phyloP scores from a whole-genome alignment of 805 yeast species.

The Vanderwaltozyma verrucispora region DNA sequence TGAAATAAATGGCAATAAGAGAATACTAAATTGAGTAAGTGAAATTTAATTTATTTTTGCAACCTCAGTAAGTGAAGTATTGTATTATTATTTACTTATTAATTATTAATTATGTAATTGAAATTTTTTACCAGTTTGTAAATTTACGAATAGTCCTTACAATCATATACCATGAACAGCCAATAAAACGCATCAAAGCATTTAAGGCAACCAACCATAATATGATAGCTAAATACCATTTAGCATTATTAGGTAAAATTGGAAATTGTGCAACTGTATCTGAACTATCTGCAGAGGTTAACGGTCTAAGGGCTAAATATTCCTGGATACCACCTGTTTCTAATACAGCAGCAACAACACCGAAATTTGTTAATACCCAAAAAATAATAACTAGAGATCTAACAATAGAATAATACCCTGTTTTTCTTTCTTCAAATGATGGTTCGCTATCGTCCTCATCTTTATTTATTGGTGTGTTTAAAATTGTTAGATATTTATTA shows the following conservation, averaged over 20 bases:
- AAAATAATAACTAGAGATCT: slow-evolving; percentile 80
- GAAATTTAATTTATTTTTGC: too few species aligned
- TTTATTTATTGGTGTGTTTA: slow-evolving; percentile 36
- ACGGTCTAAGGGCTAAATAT: slow-evolving; percentile 18
- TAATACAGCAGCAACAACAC: slow-evolving; percentile 71
- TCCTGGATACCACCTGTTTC: slow-evolving; percentile 71
- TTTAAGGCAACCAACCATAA: slow-evolving; percentile 89
- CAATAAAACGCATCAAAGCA: slow-evolving; percentile 75
- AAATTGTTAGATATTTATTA: slow-evolving; percentile 47
- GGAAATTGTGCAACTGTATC: slow-evolving; percentile 7
- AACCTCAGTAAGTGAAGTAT: too few species aligned
- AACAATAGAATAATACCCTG: slow-evolving; percentile 80
- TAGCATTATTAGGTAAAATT: slow-evolving; percentile 35
- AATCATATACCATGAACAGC: slow-evolving; percentile 53
- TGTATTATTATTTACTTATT: too few species aligned
- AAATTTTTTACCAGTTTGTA: background rate
- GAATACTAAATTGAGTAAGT: too few species aligned
- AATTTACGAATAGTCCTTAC: slow-evolving; percentile 23
- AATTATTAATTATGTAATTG: too few species aligned
- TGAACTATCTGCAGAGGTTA: slow-evolving; percentile 5
- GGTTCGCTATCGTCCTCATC: slow-evolving; percentile 27
- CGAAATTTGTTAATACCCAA: slow-evolving; percentile 84
- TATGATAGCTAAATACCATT: slow-evolving; percentile 68
- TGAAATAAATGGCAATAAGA: too few species aligned
- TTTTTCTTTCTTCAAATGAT: slow-evolving; percentile 44